Evolutionary conservation across 2,329 filamentous ascomycete species (phyloP), one percentile per base, ranked within the genome.

Genomic region (Exophiala spinifera): DNA sequence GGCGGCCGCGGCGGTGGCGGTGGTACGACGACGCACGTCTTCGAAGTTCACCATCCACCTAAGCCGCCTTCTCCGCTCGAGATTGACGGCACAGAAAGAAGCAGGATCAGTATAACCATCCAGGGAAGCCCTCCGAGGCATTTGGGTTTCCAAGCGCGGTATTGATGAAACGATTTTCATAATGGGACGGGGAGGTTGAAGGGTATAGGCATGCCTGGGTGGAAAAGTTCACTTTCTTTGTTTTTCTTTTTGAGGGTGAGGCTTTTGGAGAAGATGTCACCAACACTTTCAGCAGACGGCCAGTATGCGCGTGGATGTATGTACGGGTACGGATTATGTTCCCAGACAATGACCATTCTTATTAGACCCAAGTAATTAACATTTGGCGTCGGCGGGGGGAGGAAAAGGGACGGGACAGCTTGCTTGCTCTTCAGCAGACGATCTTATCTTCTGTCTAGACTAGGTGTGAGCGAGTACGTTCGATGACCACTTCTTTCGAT

Each of bases 11-110:
- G 44, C 8, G 50, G 25, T 23, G 45, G 40, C 28, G 15, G 48
- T n/a, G 49, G 13, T 1, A 31, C 53, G n/a, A 43, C 17, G 2
- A 53, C 43, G 11, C 49, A 47, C 14, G 43, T 51, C 15, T 48
- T 47, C n/a, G 53, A 50, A 20, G 34, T 54, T 7, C 49, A 57
- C 8, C 46, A 49, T 34, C 55, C 55, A 4, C 39, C 48, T 1
- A 55, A 57, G 23, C 57, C 55, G 23, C 55, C 49, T 15, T 56
- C 54, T 28, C 60, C 60, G 13, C 44, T 47, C 6, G 60, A 62
- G 50, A 58, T 62, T 17, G 57, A 62, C 45, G 57, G 55, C 15
- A 50, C 28, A 2, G 53, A 61, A 37, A 48, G 55, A 49, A 62
- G 50, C 36, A 28, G 57, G 14, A 55, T 62, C 48, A 57, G 51